Conservation (phyloP, 371 early-diverging fungal genomes). For the Actinomucor elegans region DNA sequence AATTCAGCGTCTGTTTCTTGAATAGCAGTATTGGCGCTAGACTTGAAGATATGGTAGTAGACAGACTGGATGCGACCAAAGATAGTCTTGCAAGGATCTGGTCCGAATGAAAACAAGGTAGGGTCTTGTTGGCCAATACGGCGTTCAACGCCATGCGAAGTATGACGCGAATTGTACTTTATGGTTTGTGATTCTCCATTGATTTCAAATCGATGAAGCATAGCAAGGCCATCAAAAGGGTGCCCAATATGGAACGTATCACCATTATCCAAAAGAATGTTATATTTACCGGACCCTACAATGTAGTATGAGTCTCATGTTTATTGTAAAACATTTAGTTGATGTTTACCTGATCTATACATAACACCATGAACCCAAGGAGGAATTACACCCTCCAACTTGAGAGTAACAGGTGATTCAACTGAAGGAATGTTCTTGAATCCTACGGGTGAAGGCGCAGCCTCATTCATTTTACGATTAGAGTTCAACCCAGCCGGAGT, state of each 20-base stretch:
- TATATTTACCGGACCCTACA: slow-evolving; percentile 47
- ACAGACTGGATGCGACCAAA: slow-evolving; percentile 51
- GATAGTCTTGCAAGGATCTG: slow-evolving; percentile 63
- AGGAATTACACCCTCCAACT: slow-evolving; percentile 54
- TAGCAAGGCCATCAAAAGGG: slow-evolving; percentile 66
- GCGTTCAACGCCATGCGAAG: slow-evolving; percentile 44
- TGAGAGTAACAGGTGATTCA: slow-evolving; percentile 35
- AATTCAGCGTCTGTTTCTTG: slow-evolving; percentile 48
- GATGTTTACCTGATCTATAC: slow-evolving; percentile 52
- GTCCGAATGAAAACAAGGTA: slow-evolving; percentile 50
- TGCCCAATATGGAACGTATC: slow-evolving; percentile 58
- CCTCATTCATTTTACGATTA: slow-evolving; percentile 14
- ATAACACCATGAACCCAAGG: slow-evolving; percentile 60
- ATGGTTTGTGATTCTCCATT: slow-evolving; percentile 32
- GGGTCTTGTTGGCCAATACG: slow-evolving; percentile 38
- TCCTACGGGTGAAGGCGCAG: slow-evolving; percentile 48
- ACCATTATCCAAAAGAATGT: slow-evolving; percentile 43
- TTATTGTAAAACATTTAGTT: not conserved
- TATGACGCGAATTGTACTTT: slow-evolving; percentile 41
- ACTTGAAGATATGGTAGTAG: slow-evolving; percentile 40
- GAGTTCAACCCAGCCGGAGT: slow-evolving; percentile 37
- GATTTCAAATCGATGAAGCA: slow-evolving; percentile 51
- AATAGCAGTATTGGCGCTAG: slow-evolving; percentile 22
- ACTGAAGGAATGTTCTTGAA: slow-evolving; percentile 53
- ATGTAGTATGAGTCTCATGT: not conserved